These are phyloP conservation scores for Thelonectria discophora DNA, from an alignment of 2,329 filamentous ascomycete species.

Conservation along the genomic window DNA sequence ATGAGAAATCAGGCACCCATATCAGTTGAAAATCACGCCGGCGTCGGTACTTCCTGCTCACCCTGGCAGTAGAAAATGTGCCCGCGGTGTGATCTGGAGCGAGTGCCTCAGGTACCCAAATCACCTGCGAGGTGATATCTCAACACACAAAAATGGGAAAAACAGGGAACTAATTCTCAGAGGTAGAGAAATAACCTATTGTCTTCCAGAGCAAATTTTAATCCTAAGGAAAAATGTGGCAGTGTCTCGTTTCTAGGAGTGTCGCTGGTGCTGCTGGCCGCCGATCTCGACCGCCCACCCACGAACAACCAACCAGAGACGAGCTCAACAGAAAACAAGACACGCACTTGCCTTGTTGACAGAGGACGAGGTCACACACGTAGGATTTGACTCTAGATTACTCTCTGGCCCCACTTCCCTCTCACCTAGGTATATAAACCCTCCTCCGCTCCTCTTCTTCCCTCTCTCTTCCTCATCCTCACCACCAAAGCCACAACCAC, in stretches of 20 bases:
- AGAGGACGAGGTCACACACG: conserved; percentile 4
- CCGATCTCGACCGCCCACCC: neutral
- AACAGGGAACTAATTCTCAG: neutral
- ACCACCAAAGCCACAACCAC: neutral
- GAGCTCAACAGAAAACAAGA: neutral
- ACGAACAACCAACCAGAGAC: neutral
- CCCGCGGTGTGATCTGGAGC: neutral
- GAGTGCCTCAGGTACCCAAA: neutral
- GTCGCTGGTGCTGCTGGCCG: neutral
- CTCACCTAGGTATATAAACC: conserved; percentile 21
- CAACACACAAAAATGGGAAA: neutral
- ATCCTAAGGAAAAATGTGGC: neutral
- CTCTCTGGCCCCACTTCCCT: conserved; percentile 20
- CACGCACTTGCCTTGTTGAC: too few species aligned
- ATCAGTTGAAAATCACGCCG: neutral
- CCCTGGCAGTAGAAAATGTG: neutral
- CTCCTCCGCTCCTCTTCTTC: conserved; percentile 2
- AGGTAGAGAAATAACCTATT: neutral
- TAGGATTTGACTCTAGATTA: conserved; percentile 14
- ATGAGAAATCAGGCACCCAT: neutral
- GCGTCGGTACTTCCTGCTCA: neutral
- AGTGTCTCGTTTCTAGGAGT: neutral
- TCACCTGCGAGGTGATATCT: neutral
- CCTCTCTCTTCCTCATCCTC: conserved; percentile 8
- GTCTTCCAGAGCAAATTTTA: neutral